Conservation (phyloP, 441 rosid species). For the Arabidopsis hybrid region DNA sequence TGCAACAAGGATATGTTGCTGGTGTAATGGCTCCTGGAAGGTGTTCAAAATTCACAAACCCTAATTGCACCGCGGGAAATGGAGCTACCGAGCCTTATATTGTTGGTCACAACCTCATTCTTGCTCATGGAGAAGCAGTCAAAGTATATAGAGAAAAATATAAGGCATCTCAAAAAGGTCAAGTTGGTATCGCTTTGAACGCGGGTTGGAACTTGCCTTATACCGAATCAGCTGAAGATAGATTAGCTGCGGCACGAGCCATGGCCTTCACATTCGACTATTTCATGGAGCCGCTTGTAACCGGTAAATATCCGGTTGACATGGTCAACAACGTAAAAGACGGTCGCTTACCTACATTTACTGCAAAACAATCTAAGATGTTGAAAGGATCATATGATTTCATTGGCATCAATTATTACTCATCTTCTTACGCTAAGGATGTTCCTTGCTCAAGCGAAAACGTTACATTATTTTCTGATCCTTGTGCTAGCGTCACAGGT, state of each 20-base stretch:
- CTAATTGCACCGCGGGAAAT: constrained; percentile 63
- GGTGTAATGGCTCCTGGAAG: constrained; percentile 56
- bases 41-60: constrained; percentile 62
- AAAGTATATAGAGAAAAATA: constrained; percentile 59
- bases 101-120: constrained; percentile 65
- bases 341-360: constrained; percentile 51
- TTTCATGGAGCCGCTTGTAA: constrained; percentile 50
- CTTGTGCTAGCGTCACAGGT: constrained; percentile 40
- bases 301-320: constrained; percentile 50
- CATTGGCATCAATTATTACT: constrained; percentile 46
- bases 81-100: constrained; percentile 76
- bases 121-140: constrained; percentile 73
- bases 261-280: constrained; percentile 49
- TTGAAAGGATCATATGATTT: constrained; percentile 45
- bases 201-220: constrained; percentile 46
- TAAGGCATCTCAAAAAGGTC: constrained; percentile 47
- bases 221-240: constrained; percentile 30
- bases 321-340: constrained; percentile 44
- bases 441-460: constrained; percentile 26
- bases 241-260: constrained; percentile 45
- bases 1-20: constrained; percentile 46
- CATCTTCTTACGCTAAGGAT: constrained; percentile 40
- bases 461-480: constrained; percentile 31
- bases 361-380: constrained; percentile 38
- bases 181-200: constrained; percentile 47